Base-by-base conservation (phyloP, 495 filamentous ascomycete species). In the Pyrenopolyporus hunteri region DNA sequence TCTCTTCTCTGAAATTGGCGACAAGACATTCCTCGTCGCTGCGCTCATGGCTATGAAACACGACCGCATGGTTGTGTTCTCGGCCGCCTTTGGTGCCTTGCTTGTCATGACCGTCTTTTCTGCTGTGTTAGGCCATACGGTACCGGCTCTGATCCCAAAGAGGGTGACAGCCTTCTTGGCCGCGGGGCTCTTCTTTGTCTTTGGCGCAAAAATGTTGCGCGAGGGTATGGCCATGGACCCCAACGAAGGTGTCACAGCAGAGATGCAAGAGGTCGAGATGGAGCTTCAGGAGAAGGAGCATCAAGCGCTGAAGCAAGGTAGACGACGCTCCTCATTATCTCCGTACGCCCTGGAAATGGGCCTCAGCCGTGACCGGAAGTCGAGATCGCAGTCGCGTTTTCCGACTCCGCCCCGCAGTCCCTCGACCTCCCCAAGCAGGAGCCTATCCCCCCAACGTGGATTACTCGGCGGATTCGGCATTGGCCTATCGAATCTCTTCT, bases 11-110 rank as follows among this genome's bases (percentile, higher is more conserved):
- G 94, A 98, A 72, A 87, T 98, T 70, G 94, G 94, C 56, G 94
- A 98, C 83, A 98, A 98, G 74, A 98, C 94, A 0, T 98, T 98
- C 77, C 82, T 98, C 33, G 91, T 98, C 36, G 94, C 94, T 10
- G 94, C 94, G 19, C 82, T 98, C 16, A 98, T 98, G 94, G 94
- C 94, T 1, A 98, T 98, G 94, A 91, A 96, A 64, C 93, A 98
- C 70, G 89, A 94, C 36, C 90, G 93, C 26, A 73, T 97, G 49
- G 80, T 97, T 9, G 95, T 98, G 35, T 98, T 98, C 77, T 86
- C 90, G 6, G 91, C 94, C 4, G 94, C 94, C n/a, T 91, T 98
- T 66, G 81, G 85, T 58, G 96, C 94, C 17, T 77, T 98, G 46
- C 85, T 96, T 48, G 82, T 86, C 70, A 98, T 98, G 94, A 97